Conservation (phyloP, 2,329 filamentous ascomycete genomes). For the Sporothrix dimorphospora region DNA sequence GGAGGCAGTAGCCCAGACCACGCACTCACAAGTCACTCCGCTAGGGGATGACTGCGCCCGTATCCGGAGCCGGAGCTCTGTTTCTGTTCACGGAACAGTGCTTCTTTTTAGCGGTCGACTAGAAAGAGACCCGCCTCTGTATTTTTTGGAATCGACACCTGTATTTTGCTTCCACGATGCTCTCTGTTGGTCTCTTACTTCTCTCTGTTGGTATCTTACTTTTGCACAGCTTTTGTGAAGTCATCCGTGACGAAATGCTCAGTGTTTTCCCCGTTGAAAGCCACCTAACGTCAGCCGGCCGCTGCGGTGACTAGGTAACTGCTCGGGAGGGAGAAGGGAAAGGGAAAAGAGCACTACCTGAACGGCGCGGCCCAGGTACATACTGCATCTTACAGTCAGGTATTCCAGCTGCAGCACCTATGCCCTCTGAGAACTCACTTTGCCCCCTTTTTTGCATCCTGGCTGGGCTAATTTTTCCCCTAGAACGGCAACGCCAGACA, state of each 20-base stretch:
- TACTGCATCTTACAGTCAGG: not conserved
- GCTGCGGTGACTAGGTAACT: not conserved
- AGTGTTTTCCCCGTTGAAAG: not conserved
- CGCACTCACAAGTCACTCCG: not conserved
- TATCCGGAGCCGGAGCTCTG: not conserved
- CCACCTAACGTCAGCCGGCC: not conserved
- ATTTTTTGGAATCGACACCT: not conserved
- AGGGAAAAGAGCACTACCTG: not conserved
- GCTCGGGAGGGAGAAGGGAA: not conserved
- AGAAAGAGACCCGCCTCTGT: not conserved
- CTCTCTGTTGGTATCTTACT: not conserved
- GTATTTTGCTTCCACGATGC: not conserved
- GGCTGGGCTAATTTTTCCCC: not conserved
- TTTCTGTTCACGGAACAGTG: constrained; percentile 5
- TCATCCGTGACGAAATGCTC: not conserved
- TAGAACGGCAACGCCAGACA: not conserved
- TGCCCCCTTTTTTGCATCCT: not conserved
- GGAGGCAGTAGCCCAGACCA: too few species aligned
- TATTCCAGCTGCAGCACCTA: not conserved
- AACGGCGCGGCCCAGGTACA: not conserved
- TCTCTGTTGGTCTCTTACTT: not conserved
- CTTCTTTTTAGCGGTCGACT: constrained; percentile 1
- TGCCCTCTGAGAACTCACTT: not conserved
- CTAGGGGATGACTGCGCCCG: not conserved
- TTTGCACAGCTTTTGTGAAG: not conserved